A percentile compares a stretch with the other conserved stretches of the same genome.
These are phyloP conservation scores for Globisporangium parvum DNA, from an alignment of 352 stramenopile genomes.

Conservation along the genomic window DNA sequence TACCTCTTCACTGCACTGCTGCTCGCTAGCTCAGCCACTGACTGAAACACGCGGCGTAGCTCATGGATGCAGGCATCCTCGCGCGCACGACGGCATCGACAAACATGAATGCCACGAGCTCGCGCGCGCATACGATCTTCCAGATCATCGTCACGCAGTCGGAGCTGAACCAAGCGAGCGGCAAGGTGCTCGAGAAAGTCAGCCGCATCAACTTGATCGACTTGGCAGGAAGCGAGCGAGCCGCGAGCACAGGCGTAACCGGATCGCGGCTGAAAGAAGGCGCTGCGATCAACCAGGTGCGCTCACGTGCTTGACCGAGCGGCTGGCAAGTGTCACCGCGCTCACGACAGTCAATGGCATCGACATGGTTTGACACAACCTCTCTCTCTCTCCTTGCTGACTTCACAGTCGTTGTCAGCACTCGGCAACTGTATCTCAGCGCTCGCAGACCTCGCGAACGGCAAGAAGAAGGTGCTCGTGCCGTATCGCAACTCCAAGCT, in stretches of 20 bases:
- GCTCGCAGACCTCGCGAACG: slow-evolving; percentile 78
- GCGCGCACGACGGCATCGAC: slow-evolving; percentile 78
- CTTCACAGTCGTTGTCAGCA: slow-evolving; percentile 64
- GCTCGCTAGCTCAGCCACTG: too few relatives aligned
- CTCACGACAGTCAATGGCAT: too few relatives aligned
- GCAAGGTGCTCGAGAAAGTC: slow-evolving; percentile 81
- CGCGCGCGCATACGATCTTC: slow-evolving; percentile 77
- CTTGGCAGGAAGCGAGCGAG: slow-evolving; percentile 88
- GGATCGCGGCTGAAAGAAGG: slow-evolving; percentile 89
- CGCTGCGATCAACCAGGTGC: slow-evolving; percentile 90
- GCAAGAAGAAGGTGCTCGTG: slow-evolving; percentile 84
- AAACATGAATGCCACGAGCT: slow-evolving; percentile 86
- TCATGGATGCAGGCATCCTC: slow-evolving; percentile 83
- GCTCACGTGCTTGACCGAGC: background rate
- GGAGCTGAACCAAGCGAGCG: slow-evolving; percentile 54
- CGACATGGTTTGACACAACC: background rate
- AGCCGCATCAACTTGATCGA: slow-evolving; percentile 89
- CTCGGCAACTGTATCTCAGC: slow-evolving; percentile 92
- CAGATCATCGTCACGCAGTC: slow-evolving; percentile 83
- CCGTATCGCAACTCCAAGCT: slow-evolving; percentile 92
- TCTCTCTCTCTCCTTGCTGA: background rate
- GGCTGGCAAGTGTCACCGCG: background rate
- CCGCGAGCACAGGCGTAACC: slow-evolving; percentile 85
- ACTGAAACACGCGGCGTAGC: slow-evolving; percentile 19
- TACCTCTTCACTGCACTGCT: too few relatives aligned